Evolutionary conservation across 192 early-diverging fungal species (phyloP), one percentile per base, ranked within the genome.

Genomic region (Nowakowskiella sp.): DNA sequence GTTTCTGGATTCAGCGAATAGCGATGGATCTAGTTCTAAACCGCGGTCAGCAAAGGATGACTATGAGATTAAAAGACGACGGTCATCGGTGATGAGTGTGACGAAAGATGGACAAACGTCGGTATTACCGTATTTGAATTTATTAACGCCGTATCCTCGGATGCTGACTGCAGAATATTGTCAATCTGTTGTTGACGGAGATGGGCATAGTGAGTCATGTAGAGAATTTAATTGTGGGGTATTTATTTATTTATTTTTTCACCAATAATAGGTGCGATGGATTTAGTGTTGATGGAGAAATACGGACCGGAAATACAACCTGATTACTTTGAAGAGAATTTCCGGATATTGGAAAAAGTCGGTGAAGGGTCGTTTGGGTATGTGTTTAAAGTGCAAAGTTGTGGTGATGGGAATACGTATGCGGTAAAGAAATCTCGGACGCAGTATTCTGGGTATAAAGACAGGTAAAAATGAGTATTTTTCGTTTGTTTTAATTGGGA

Each of bases 291-390:
- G n/a, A n/a, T n/a, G n/a, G n/a, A n/a, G n/a, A n/a, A n/a, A n/a
- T n/a, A n/a, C n/a, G n/a, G n/a, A n/a, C n/a, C n/a, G n/a, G n/a
- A n/a, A n/a, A n/a, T n/a, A n/a, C n/a, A n/a, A n/a, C n/a, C 72
- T 0, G 85, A 90, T 60, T 85, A 89, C 62, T 76, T 91, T 50
- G 81, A 73, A 16, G 60, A 73, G 7, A 71, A 85, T 27, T 97
- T 92, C 58, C 70, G 76, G 36, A 53, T 88, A 10, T 59, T 83
- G 19, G 57, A 53, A 4, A 50, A 64, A 8, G 62, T 90, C 13
- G 94, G 90, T 27, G 70, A 79, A 3, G 94, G 94, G 13, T 72
- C 84, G 49, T 93, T 90, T 55, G 81, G 89, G 0, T 76, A 84
- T 6, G 94, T 88, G 2, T 82, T 70, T 60, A 86, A 88, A 53